Percentiles rank a stretch among this genome's conserved stretches.
Evolutionary conservation across 192 early-diverging fungal genomes (phyloP).

Genomic region (Oehlia diaphana): DNA sequence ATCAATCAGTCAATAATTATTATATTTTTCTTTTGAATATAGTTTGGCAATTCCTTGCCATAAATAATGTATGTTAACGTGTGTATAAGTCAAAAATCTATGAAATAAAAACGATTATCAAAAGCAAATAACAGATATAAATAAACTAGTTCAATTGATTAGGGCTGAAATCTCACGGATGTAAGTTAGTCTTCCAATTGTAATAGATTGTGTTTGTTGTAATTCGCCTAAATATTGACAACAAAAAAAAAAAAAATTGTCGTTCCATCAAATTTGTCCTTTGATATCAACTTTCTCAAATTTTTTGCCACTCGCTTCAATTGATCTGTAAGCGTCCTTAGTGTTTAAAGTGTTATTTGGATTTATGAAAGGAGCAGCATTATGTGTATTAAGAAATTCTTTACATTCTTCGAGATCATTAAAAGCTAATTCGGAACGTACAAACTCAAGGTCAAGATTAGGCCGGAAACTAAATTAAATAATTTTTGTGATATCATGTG

Average conservation of each 20-base stretch:
- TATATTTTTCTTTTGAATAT: not conserved
- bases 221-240: not conserved
- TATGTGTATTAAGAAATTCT: slow-evolving; percentile 53
- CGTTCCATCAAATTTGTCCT: slow-evolving; percentile 59
- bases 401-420: slow-evolving; percentile 40
- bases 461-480: slow-evolving; percentile 55
- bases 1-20: not conserved
- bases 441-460: slow-evolving; percentile 52
- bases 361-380: slow-evolving; percentile 34
- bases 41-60: not conserved
- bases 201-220: not conserved
- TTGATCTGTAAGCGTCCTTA: slow-evolving; percentile 50
- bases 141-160: not conserved
- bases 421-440: slow-evolving; percentile 73
- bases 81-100: not conserved
- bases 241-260: not conserved
- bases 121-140: not conserved
- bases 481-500: slow-evolving; percentile 3
- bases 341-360: slow-evolving; percentile 53
- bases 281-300: slow-evolving; percentile 77
- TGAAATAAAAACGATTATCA: not conserved
- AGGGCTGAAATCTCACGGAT: not conserved
- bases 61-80: not conserved
- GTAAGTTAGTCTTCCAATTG: not conserved
- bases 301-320: slow-evolving; percentile 57